These are phyloP conservation scores for Sphagnum fallax DNA, from an alignment of 228 moss, liverwort and hornwort species.

Conservation along the genomic window DNA sequence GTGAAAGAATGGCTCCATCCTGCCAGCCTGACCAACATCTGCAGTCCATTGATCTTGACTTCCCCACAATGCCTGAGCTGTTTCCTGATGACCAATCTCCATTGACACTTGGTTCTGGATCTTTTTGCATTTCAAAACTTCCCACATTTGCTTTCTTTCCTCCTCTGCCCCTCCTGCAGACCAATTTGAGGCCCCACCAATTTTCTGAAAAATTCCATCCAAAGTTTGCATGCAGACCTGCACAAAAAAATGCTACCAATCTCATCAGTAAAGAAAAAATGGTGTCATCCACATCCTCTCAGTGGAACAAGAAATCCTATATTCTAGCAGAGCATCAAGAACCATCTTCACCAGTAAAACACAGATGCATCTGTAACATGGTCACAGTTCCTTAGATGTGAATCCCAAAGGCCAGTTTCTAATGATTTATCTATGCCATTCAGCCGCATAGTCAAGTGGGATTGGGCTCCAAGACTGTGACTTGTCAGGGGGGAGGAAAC, in stretches of 20 bases:
- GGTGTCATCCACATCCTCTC: background rate
- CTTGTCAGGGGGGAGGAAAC: background rate
- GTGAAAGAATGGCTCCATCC: background rate
- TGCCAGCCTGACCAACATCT: background rate
- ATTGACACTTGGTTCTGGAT: background rate
- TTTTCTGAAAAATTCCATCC: background rate
- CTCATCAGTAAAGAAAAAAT: background rate
- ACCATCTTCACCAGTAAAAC: background rate
- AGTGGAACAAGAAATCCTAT: background rate
- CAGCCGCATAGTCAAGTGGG: background rate
- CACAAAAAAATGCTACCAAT: background rate
- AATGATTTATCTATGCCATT: background rate
- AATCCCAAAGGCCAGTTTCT: background rate
- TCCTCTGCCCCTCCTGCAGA: background rate
- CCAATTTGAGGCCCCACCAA: background rate
- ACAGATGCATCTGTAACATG: background rate
- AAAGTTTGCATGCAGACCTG: background rate
- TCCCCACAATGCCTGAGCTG: background rate
- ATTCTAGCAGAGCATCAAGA: no score
- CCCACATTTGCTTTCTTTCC: background rate
- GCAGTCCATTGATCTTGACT: background rate
- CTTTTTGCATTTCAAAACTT: background rate
- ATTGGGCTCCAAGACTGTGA: background rate
- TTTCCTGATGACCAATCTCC: background rate
- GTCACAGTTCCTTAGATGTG: background rate